Base-by-base conservation (phyloP, 2,329 filamentous ascomycete species). In the Dactylella cylindrospora region DNA sequence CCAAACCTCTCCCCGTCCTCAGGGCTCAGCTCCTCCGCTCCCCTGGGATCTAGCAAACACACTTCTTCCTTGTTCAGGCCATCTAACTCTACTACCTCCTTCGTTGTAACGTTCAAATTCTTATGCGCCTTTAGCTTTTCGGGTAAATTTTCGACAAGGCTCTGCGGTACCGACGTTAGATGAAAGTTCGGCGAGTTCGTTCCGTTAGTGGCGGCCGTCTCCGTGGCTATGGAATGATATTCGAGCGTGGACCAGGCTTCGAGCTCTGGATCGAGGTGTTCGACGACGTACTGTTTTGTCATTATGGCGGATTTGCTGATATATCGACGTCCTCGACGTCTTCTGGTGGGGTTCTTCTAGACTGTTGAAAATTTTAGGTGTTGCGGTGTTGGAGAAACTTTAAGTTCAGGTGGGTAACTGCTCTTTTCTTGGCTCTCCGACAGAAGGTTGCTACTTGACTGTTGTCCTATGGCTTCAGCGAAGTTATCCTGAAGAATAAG, bases 181-280 rank as follows among this genome's bases (percentile, higher is more conserved):
- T 88, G 81, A 73, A 97, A 95, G 45, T 78, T 78, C 2, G 81
- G 75, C 19, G 79, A 79, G 10, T 19, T 15, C 13, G 46, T 13
- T 6, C 15, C 15, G 12, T 15, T 7, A 10, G 15, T 17, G 20
- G 46, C 25, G 15, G 13, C 41, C 12, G 36, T 3, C 77, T 98
- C 93, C 62, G 80, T 77, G 45, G 89, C 89, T 72, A 98, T 96
- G 70, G 86, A 82, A 51, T 83, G 77, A 76, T 98, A 98, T 76
- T 98, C 93, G 47, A 97, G 81, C 66, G 88, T 84, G 19, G 93
- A 97, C 93, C 93, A 98, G 32, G 83, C 81, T 26, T 94, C 93
- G 23, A 98, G 80, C 74, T 98, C 93, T 32, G 88, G 85, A 76
- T 98, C 93, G 66, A 98, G 84, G 74, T 98, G 55, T 49, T 61